A percentile compares a stretch with the other conserved stretches of the same genome.
These are phyloP conservation scores for Podila minutissima DNA, from an alignment of 192 early-diverging fungal genomes.

Conservation along the genomic window DNA sequence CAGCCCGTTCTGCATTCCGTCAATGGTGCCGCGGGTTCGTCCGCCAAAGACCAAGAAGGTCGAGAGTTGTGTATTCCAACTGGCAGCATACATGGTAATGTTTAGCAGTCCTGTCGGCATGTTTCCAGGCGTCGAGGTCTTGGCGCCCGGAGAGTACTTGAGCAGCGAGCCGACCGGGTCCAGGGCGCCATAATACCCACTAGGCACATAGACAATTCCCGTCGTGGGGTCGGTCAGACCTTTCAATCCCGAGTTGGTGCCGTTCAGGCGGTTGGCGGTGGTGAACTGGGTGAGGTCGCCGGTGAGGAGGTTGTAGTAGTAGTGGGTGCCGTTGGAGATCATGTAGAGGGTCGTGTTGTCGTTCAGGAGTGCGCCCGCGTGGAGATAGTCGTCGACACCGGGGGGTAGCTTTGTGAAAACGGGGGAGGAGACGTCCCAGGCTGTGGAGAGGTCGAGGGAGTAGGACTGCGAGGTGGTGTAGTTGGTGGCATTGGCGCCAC, in stretches of 20 bases:
- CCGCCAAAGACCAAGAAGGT: neutral
- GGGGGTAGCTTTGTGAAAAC: constrained; percentile 5
- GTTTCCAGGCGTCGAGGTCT: neutral
- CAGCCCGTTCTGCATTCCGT: neutral
- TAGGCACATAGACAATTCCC: constrained; percentile 1
- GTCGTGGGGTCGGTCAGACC: constrained; percentile 6
- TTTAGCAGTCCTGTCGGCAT: neutral
- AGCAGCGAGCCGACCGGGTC: neutral
- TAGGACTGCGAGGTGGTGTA: constrained; percentile 1
- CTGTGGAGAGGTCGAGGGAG: constrained; percentile 15
- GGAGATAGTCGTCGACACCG: neutral
- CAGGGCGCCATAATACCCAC: neutral
- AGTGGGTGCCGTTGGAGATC: neutral
- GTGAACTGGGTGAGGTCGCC: neutral
- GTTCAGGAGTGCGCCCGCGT: neutral
- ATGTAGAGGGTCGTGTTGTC: neutral
- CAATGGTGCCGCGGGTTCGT: neutral
- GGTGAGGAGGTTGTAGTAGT: neutral
- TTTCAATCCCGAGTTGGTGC: neutral
- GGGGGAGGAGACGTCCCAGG: constrained; percentile 13
- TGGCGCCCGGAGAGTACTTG: neutral
- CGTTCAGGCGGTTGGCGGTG: neutral
- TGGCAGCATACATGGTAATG: neutral
- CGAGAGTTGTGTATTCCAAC: neutral
- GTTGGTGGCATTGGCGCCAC: neutral